These are phyloP conservation scores for Patellaria atrata DNA, from an alignment of 495 filamentous ascomycete genomes.

Conservation along the genomic window DNA sequence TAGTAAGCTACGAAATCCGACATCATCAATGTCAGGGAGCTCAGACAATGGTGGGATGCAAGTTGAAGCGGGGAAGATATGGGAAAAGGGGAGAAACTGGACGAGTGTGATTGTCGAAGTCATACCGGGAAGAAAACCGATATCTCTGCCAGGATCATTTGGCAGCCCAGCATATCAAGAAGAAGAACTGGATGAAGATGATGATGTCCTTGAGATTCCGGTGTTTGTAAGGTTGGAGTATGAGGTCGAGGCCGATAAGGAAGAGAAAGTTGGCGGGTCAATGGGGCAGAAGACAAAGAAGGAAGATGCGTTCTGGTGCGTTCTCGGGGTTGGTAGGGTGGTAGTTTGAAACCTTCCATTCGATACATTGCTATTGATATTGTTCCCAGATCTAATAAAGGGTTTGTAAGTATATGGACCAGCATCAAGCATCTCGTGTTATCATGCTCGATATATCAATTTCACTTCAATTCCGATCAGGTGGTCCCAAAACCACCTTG, in stretches of 20 bases:
- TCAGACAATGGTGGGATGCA: conserved; percentile 10
- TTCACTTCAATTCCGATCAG: too few species aligned
- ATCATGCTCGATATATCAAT: too few species aligned
- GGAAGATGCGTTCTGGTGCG: conserved; percentile 91
- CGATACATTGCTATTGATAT: too few species aligned
- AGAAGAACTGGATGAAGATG: conserved; percentile 45
- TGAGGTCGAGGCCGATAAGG: conserved; percentile 63
- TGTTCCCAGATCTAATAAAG: too few species aligned
- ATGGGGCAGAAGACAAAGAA: conserved; percentile 43
- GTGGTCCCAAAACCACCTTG: too few species aligned
- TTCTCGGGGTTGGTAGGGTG: conserved; percentile 75
- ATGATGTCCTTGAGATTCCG: conserved; percentile 88
- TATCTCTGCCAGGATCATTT: conserved; percentile 5
- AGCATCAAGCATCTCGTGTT: too few species aligned
- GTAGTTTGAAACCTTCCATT: too few species aligned
- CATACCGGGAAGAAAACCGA: conserved; percentile 59
- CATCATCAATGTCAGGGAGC: conserved; percentile 5
- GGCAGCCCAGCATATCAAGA: conserved; percentile 12
- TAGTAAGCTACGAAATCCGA: conserved; percentile 34
- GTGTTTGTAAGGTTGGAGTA: conserved; percentile 86
- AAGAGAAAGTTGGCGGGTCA: conserved; percentile 37
- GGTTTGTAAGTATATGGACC: too few species aligned
- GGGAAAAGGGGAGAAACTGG: conserved; percentile 92
- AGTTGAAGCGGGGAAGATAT: conserved; percentile 85
- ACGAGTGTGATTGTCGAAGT: conserved; percentile 85